Percentiles rank a stretch among this genome's conserved stretches.
Conservation (phyloP, 2,329 filamentous ascomycete genomes). For the Cercospora zeae-maydis region DNA sequence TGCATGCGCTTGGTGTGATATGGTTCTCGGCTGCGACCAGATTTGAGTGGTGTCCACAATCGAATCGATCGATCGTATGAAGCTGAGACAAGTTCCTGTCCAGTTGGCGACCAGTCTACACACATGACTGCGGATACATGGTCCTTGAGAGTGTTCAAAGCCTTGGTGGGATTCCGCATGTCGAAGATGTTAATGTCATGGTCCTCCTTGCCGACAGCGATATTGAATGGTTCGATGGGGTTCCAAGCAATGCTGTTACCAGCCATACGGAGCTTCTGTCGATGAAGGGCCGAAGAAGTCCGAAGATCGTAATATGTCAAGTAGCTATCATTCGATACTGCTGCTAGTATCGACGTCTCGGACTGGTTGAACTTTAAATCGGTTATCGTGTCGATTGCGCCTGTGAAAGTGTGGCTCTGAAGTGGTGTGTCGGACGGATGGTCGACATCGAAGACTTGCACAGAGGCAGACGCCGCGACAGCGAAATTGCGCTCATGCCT, state of each 20-base stretch:
- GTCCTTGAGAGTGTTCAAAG: conserved; percentile 84
- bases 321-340: conserved; percentile 78
- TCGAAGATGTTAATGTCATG: conserved; percentile 93
- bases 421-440: conserved; percentile 72
- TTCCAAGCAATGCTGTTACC: conserved; percentile 88
- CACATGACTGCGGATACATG: conserved; percentile 94
- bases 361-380: conserved; percentile 86
- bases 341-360: conserved; percentile 86
- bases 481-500: conserved; percentile 75
- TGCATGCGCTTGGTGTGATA: conserved; percentile 99
- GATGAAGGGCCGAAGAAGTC: conserved; percentile 76
- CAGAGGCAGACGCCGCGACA: conserved; percentile 65
- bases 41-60: conserved; percentile 68
- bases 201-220: conserved; percentile 89
- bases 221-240: conserved; percentile 94
- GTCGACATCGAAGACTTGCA: conserved; percentile 85
- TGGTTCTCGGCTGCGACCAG: conserved; percentile 80
- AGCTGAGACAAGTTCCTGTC: conserved; percentile 86
- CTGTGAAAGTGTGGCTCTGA: conserved; percentile 83
- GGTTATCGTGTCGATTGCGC: conserved; percentile 83
- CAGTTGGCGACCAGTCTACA: conserved; percentile 90
- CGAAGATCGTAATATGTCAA: conserved; percentile 90
- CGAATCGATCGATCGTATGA: conserved; percentile 86
- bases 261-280: conserved; percentile 75
- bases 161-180: conserved; percentile 68